A percentile compares a stretch with the other conserved stretches of the same genome.
These are phyloP conservation scores for Xylariaceae sp. DNA, from an alignment of 2,329 filamentous ascomycete species.

Conservation along the genomic window DNA sequence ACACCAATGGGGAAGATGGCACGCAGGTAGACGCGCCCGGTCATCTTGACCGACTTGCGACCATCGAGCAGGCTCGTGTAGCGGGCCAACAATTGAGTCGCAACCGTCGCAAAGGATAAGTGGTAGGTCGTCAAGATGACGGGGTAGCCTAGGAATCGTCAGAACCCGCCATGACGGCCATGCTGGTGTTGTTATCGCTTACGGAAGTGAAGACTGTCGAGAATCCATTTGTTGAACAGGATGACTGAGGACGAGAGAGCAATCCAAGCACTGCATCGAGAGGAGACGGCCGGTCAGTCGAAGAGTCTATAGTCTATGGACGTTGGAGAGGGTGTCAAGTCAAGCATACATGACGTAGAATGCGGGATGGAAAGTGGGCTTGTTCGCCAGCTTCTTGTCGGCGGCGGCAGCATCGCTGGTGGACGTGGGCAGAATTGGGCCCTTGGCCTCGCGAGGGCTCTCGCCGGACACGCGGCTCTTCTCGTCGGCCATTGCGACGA, in stretches of 20 bases:
- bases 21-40: slow-evolving; percentile 82
- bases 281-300: slow-evolving; percentile 3
- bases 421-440: slow-evolving; percentile 68
- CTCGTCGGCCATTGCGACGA: slow-evolving; percentile 58
- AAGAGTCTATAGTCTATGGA: background rate
- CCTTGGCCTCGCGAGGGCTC: slow-evolving; percentile 54
- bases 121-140: slow-evolving; percentile 95
- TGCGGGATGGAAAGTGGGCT: slow-evolving; percentile 67
- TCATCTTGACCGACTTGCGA: slow-evolving; percentile 96
- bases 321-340: background rate
- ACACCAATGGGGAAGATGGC: slow-evolving; percentile 92
- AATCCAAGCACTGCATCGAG: slow-evolving; percentile 72
- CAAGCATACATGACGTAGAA: slow-evolving; percentile 68
- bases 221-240: slow-evolving; percentile 98
- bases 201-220: slow-evolving; percentile 81
- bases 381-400: slow-evolving; percentile 58
- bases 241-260: slow-evolving; percentile 88
- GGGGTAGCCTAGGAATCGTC: slow-evolving; percentile 51
- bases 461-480: slow-evolving; percentile 83
- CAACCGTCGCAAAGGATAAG: slow-evolving; percentile 83
- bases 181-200: slow-evolving; percentile 42
- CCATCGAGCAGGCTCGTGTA: slow-evolving; percentile 88
- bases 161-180: slow-evolving; percentile 18
- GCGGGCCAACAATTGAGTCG: slow-evolving; percentile 89
- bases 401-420: slow-evolving; percentile 61